Evolutionary conservation across 2,329 filamentous ascomycete species (phyloP).

Genomic region (Chalaropsis thielavioides): DNA sequence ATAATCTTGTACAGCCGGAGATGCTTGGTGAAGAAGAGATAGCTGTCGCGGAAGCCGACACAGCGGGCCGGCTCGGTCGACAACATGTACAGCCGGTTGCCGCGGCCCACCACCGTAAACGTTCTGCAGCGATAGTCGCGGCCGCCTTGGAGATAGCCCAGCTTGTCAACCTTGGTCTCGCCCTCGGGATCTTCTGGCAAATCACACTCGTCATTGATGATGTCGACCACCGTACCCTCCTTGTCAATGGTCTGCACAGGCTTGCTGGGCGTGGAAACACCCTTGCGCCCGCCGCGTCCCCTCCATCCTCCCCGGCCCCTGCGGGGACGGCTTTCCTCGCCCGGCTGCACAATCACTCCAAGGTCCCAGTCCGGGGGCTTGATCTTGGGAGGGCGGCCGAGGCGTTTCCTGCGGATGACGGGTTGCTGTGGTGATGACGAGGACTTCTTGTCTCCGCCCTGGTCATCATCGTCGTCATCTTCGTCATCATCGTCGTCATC

Average conservation of each 20-base stretch:
- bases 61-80: slow-evolving; percentile 95
- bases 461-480: slow-evolving; percentile 28
- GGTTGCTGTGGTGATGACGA: slow-evolving; percentile 40
- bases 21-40: slow-evolving; percentile 98
- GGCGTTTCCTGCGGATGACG: slow-evolving; percentile 57
- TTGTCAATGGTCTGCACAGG: slow-evolving; percentile 81
- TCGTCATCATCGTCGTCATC: slow-evolving; percentile 26
- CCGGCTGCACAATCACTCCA: slow-evolving; percentile 40
- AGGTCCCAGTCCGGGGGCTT: slow-evolving; percentile 64
- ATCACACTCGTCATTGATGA: slow-evolving; percentile 81
- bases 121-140: slow-evolving; percentile 91
- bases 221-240: slow-evolving; percentile 81
- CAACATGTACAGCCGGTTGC: slow-evolving; percentile 86
- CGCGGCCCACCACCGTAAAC: slow-evolving; percentile 76
- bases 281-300: slow-evolving; percentile 49
- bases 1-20: slow-evolving; percentile 95
- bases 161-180: slow-evolving; percentile 84
- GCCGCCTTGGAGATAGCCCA: slow-evolving; percentile 66
- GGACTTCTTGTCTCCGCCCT: slow-evolving; percentile 26
- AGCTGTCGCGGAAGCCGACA: slow-evolving; percentile 93
- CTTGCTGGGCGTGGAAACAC: slow-evolving; percentile 58
- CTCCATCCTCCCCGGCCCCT: slow-evolving; percentile 59
- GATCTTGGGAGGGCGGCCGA: slow-evolving; percentile 80
- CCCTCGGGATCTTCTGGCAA: slow-evolving; percentile 78
- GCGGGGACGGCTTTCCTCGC: slow-evolving; percentile 40